Conservation (phyloP, 768 basidiomycete species). For the Pulveroboletus sp. region DNA sequence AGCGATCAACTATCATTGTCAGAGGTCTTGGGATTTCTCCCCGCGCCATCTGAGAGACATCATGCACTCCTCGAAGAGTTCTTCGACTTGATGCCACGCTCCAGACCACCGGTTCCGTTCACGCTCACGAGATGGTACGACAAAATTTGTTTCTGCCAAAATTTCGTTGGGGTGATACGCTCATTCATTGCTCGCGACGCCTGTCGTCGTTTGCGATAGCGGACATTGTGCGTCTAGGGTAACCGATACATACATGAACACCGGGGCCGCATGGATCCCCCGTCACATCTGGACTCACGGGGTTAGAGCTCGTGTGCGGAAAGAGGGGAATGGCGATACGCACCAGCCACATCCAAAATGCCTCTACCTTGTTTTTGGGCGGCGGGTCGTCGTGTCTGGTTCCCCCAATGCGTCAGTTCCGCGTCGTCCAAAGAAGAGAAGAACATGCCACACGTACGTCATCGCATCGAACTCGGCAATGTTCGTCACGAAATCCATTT, state of each 20-base stretch:
- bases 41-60: conserved; percentile 40
- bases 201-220: too few relatives aligned
- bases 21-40: conserved; percentile 39
- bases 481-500: conserved; percentile 28
- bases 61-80: conserved; percentile 46
- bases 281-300: not conserved
- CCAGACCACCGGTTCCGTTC: too few relatives aligned
- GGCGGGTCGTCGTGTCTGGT: conserved; percentile 26
- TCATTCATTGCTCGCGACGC: too few relatives aligned
- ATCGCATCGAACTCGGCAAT: conserved; percentile 29
- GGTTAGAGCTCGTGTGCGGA: too few relatives aligned
- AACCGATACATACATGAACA: too few relatives aligned
- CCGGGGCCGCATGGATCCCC: not conserved
- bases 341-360: conserved; percentile 29
- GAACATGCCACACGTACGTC: conserved; percentile 17
- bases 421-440: not conserved
- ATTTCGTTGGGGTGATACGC: too few relatives aligned
- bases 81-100: too few relatives aligned
- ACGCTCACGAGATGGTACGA: too few relatives aligned
- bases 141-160: too few relatives aligned
- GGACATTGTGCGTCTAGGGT: too few relatives aligned
- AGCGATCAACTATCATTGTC: conserved; percentile 14
- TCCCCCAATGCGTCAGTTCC: not conserved
- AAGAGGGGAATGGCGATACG: too few relatives aligned
- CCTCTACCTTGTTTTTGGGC: conserved; percentile 25